Evolutionary conservation across 176 grass and related monocot genomes (phyloP), one percentile per base, ranked within the genome.

Genomic region (Paspalum vaginatum): DNA sequence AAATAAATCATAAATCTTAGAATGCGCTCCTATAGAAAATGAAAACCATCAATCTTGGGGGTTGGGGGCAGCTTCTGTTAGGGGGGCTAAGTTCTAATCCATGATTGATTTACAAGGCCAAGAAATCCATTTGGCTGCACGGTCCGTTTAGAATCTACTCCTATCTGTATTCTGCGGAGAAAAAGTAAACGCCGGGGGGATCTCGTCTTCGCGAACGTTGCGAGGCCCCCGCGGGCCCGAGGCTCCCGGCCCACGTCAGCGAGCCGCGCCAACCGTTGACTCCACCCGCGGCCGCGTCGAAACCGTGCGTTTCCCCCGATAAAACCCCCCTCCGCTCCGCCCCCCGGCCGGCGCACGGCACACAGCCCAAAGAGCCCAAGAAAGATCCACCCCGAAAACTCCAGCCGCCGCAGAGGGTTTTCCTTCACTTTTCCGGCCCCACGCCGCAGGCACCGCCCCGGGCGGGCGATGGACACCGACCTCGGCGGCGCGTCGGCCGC

Each of bases 401-500:
- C 73, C 52, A 17, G 25, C 44, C 75, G 12, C n/a, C 71, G 14
- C 25, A 39, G 14, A 1, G 59, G 67, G 9, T 26, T 70, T 47
- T 85, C 66, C 71, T 44, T 32, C 32, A 32, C 32, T 32, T 32
- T 32, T 21, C 66, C 68, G 46, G 24, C 46, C 24, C 46, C 67
- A 26, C 22, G 8, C 68, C 68, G 16, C 45, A 27, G 32, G 32
- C 49, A 7, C 32, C 44, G 0, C n/a, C 4, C 13, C 20, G 11
- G 27, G 37, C 37, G 11, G 9, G 8, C 32, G 66, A 89, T 89
- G 88, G 88, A 89, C 50, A 45, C 43, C 13, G 79, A 89, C 66
- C 71, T 45, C 78, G 87, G 78, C 83, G 82, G 77, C 81, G 70
- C 78, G 87, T 72, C 83, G 82, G 77, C 80, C 77, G n/a, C 38